Evolutionary conservation across 2,329 filamentous ascomycete species (phyloP).

Genomic region (Lasiodiplodia hormozganensis): DNA sequence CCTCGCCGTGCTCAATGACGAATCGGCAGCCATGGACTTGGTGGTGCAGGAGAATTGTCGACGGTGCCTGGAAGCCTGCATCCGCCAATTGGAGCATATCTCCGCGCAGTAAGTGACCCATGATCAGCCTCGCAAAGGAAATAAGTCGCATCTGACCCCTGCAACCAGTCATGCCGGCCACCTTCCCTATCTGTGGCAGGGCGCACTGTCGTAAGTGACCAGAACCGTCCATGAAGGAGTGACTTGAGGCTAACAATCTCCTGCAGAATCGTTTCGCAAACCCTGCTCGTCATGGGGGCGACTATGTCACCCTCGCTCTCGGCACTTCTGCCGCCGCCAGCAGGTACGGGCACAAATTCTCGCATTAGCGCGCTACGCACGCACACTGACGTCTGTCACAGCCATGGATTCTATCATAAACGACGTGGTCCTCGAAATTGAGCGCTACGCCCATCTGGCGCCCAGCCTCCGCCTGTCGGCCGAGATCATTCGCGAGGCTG

Average conservation of each 20-base stretch:
- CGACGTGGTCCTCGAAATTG: conserved; percentile 77
- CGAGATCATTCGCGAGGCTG: conserved; percentile 82
- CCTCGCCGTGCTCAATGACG: conserved; percentile 78
- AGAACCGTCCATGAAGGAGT: neutral
- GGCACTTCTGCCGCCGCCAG: conserved; percentile 64
- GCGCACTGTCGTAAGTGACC: conserved; percentile 64
- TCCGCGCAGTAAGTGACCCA: conserved; percentile 70
- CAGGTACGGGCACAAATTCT: neutral
- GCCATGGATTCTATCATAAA: conserved; percentile 78
- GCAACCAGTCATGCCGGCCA: conserved; percentile 73
- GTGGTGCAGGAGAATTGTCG: conserved; percentile 78
- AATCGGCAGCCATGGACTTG: conserved; percentile 73
- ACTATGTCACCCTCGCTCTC: conserved; percentile 79
- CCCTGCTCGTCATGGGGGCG: conserved; percentile 81
- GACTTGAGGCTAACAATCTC: conserved; percentile 17
- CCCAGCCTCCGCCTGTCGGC: conserved; percentile 78
- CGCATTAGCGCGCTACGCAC: neutral
- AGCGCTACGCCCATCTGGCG: conserved; percentile 75
- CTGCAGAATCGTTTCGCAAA: conserved; percentile 79
- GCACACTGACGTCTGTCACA: conserved; percentile 29
- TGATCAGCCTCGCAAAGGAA: conserved; percentile 16
- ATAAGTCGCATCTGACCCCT: conserved; percentile 21
- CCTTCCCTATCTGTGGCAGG: conserved; percentile 86
- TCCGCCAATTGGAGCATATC: conserved; percentile 81
- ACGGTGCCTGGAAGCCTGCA: conserved; percentile 80